Percentiles rank a stretch among this genome's conserved stretches.
Evolutionary conservation across 2,329 filamentous ascomycete species (phyloP).

Genomic region (Penicillium sp.): DNA sequence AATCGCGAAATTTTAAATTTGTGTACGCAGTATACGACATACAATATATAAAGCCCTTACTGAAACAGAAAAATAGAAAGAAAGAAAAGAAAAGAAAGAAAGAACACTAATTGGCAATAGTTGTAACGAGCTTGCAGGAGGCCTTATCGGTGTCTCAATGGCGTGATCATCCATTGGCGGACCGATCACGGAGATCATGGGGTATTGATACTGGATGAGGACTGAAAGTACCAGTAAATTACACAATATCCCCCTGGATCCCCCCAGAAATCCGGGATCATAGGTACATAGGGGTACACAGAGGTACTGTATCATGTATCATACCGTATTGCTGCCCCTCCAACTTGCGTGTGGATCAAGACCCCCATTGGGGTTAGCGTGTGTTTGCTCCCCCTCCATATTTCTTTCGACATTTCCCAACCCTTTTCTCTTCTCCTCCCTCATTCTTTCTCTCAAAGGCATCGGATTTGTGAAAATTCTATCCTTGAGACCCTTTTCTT

Average conservation of each 20-base stretch:
- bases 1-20: background rate
- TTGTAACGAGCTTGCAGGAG: background rate
- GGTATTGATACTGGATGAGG: background rate
- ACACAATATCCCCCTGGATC: background rate
- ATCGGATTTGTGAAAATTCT: conserved; percentile 24
- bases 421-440: conserved; percentile 15
- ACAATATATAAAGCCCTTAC: background rate
- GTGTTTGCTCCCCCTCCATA: conserved; percentile 18
- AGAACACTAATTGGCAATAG: background rate
- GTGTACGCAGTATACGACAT: background rate
- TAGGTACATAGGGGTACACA: background rate
- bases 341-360: background rate
- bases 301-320: background rate
- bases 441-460: conserved; percentile 25
- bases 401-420: conserved; percentile 5
- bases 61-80: background rate
- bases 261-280: background rate
- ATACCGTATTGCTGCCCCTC: conserved; percentile 6
- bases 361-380: conserved; percentile 21
- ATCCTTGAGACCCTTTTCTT: conserved; percentile 16
- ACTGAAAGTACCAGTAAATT: conserved; percentile 7
- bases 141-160: conserved; percentile 7
- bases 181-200: conserved; percentile 13
- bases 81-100: background rate
- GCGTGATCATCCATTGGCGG: conserved; percentile 5